Base-by-base conservation (phyloP, 2,329 filamentous ascomycete species). In the Coniochaeta hoffmannii region DNA sequence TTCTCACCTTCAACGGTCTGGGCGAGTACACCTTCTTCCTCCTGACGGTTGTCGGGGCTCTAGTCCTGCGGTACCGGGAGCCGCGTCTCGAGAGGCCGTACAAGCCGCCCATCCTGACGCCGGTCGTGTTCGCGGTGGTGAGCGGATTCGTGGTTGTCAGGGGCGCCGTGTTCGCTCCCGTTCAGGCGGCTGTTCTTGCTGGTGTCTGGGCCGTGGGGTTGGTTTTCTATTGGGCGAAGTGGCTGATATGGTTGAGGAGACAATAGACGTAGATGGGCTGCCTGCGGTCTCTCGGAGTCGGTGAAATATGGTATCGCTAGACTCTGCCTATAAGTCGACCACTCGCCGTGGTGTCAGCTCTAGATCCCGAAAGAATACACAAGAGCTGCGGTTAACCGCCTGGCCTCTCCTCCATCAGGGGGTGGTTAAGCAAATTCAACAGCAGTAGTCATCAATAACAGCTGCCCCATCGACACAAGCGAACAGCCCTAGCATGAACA, bases 21-120 rank as follows among this genome's bases (percentile, higher is more conserved):
- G 80, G 78, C 14, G 80, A 83, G 61, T 86, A 82, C 64, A 77
- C 82, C 0, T 86, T 86, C 66, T 86, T 86, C 69, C 83, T 86
- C 62, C 71, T 85, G 30, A 82, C 82, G 0, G 82, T 85, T 0
- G 61, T 85, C 0, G 83, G 82, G 0, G 76, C 81, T 1, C 70
- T 85, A 10, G 68, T 85, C 15, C 66, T 86, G 44, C 76, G 83
- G 12, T 75, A 75, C 55, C 74, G 79, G 1, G 81, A 86, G 63
- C 83, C 82, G 0, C 65, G 69, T 0, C 69, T 86, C 2, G 61
- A 70, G 0, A 67, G 83, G 11, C 82, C 83, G 0, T 86, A 85
- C 61, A 79, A 77, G 64, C 77, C 82, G 0, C 66, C 70, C 14
- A 61, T 83, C 0, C 24, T 77, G 2, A 70, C 83, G 10, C 82